Base-by-base conservation (phyloP, 306 rosid genomes). In the Lithocarpus polystachyus region DNA sequence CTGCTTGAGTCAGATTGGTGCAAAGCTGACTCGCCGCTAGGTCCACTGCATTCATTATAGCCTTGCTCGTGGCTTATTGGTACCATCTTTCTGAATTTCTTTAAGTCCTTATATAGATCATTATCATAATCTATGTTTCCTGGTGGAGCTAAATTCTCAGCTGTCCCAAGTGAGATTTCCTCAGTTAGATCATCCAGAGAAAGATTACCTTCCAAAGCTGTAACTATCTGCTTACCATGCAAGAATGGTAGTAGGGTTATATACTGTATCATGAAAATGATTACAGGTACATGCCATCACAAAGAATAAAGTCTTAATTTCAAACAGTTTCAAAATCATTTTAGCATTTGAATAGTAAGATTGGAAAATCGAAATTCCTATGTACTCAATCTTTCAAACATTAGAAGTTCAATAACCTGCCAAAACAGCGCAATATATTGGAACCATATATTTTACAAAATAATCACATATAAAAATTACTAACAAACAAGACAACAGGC, bases 11-110 rank as follows among this genome's bases (percentile, higher is more conserved):
- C 54, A 28, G 87, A 90, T 17, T 69, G 84, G 64, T 53, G 73
- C 54, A 67, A 75, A 33, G 87, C 89, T 15, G 12, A 86, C 68
- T 85, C 89, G 5, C 87, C 83, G 80, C 89, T 86, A 17, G 88
- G 87, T n/a, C 80, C 88, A 33, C 86, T 79, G 77, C 55, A 76
- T 73, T 74, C 6, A 43, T 76, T 75, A 22, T 75, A 53, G 33
- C 85, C 79, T 55, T 56, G 75, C 12, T 57, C 86, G 57, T 74
- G 86, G 80, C 73, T 72, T 52, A 75, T 80, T 20, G 79, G 55
- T 40, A 87, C 85, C 71, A 83, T 54, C 54, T 75, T 35, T 81
- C 77, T 81, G 76, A 83, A 85, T 51, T 72, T 85, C 88, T 74
- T 79, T 19, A 83, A 26, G 84, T 87, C 79, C 70, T 79, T 83